Percentiles rank a stretch among this genome's conserved stretches.
These are phyloP conservation scores for Spatholobus suberectus DNA, from an alignment of 306 rosid genomes.

Conservation along the genomic window DNA sequence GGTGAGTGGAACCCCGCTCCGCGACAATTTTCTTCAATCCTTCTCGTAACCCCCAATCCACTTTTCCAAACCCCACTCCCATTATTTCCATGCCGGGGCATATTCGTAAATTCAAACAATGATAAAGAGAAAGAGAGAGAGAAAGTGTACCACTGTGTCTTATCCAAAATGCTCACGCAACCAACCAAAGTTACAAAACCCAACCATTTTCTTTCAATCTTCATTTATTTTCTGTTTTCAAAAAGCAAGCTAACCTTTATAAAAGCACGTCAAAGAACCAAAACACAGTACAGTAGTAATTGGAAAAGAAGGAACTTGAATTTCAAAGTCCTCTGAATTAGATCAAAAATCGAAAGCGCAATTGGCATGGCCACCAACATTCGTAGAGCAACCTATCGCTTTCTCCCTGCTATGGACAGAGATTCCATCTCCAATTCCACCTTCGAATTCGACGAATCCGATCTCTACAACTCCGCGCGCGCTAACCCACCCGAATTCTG, in stretches of 20 bases:
- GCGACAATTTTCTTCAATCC: background rate
- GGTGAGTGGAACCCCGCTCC: constrained; percentile 39
- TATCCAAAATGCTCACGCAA: constrained; percentile 26
- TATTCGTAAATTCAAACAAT: background rate
- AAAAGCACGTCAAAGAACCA: constrained; percentile 51
- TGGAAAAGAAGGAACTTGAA: background rate
- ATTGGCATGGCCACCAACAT: constrained; percentile 62
- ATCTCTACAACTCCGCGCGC: constrained; percentile 61
- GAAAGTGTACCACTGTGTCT: background rate
- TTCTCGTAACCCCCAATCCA: background rate
- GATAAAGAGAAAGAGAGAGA: too few relatives aligned
- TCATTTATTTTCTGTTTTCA: background rate
- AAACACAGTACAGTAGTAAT: background rate
- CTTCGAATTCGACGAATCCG: constrained; percentile 83
- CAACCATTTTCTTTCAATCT: background rate
- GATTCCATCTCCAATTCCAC: constrained; percentile 54
- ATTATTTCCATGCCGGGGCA: constrained; percentile 26
- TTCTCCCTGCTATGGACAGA: constrained; percentile 52
- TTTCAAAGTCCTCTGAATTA: background rate
- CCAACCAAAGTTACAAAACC: background rate
- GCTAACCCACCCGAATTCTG: constrained; percentile 69
- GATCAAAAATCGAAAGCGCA: too few relatives aligned
- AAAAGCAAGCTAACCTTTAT: constrained; percentile 50
- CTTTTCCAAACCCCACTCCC: constrained; percentile 6
- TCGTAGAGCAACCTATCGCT: constrained; percentile 58